Conservation (phyloP, 306 rosid genomes). For the Glycine latifolia region DNA sequence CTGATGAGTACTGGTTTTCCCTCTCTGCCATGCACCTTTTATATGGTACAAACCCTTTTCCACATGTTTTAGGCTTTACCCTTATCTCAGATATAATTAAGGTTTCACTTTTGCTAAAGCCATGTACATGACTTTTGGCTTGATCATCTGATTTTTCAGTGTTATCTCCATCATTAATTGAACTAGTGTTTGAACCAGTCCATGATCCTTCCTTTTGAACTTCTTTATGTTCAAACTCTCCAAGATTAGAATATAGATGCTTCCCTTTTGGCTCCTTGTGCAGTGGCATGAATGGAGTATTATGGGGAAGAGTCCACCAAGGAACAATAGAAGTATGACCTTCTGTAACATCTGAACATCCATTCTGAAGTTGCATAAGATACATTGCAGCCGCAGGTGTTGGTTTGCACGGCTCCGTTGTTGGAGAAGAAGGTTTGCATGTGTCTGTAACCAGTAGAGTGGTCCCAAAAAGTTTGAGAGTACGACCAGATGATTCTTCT, state of each 20-base stretch:
- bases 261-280: conserved; percentile 38
- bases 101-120: conserved; percentile 19
- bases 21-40: conserved; percentile 69
- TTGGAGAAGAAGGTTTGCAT: conserved; percentile 41
- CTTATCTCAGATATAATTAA: conserved; percentile 36
- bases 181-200: conserved; percentile 59
- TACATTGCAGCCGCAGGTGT: conserved; percentile 40
- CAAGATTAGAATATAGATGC: conserved; percentile 38
- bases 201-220: conserved; percentile 59
- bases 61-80: conserved; percentile 43
- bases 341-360: conserved; percentile 44
- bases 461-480: conserved; percentile 80
- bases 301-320: conserved; percentile 50
- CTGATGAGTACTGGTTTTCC: conserved; percentile 39
- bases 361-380: conserved; percentile 47
- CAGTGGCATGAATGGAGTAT: conserved; percentile 44
- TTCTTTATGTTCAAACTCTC: conserved; percentile 47
- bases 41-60: conserved; percentile 77
- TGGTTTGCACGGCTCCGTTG: conserved; percentile 42
- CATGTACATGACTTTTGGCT: conserved; percentile 38
- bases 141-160: conserved; percentile 37
- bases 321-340: conserved; percentile 50
- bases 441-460: conserved; percentile 63
- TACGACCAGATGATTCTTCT: conserved; percentile 54
- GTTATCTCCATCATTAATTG: no score